These are phyloP conservation scores for Lipomyces kockii DNA, from an alignment of 805 yeast genomes.

Conservation along the genomic window DNA sequence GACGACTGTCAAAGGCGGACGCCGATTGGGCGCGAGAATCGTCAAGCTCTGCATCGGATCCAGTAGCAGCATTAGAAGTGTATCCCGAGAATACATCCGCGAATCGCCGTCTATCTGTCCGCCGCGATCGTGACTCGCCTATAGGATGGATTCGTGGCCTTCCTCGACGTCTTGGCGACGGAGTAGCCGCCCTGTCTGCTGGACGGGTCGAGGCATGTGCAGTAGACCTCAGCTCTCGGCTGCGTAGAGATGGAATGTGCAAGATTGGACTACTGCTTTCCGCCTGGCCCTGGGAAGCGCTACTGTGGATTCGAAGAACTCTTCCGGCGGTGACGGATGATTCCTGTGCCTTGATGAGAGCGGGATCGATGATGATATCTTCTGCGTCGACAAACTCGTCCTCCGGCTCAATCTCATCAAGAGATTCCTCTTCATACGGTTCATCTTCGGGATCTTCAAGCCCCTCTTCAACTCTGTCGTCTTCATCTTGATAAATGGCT, in stretches of 20 bases:
- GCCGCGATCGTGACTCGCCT: constrained; percentile 4
- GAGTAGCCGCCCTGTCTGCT: neutral
- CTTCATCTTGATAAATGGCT: neutral
- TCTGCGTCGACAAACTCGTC: constrained; percentile 9
- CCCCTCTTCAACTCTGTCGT: neutral
- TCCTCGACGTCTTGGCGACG: neutral
- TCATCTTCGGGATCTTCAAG: constrained; percentile 1
- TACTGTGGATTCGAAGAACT: neutral
- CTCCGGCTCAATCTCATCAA: neutral
- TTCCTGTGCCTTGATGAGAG: neutral
- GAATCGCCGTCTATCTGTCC: constrained; percentile 4
- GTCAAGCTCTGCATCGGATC: neutral
- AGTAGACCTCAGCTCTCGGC: constrained; percentile 2
- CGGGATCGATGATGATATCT: neutral
- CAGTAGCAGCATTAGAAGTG: neutral
- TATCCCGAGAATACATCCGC: neutral
- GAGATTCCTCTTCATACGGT: neutral
- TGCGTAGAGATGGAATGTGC: neutral
- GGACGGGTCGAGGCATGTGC: neutral
- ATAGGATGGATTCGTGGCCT: constrained; percentile 2
- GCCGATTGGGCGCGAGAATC: neutral
- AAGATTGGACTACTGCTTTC: neutral
- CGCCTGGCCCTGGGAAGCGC: neutral
- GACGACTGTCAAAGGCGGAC: neutral
- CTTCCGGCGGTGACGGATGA: neutral